These are phyloP conservation scores for Isoetes taiwanensis DNA, from an alignment of 75 land plant species.

Conservation along the genomic window DNA sequence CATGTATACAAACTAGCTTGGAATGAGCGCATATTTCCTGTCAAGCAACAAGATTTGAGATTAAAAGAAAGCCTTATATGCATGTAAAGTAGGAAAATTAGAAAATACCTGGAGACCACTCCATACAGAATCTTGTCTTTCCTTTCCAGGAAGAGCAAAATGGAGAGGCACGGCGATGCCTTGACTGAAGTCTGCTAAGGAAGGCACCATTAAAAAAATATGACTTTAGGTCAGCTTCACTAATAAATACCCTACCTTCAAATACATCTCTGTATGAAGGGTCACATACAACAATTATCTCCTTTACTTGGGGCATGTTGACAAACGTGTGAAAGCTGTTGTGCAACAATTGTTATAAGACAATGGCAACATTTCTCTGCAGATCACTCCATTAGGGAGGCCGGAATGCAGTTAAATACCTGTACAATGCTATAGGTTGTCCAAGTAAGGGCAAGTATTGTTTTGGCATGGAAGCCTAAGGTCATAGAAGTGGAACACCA, in stretches of 20 bases:
- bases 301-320: slow-evolving; percentile 59
- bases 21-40: slow-evolving; percentile 59
- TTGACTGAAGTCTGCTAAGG: slow-evolving; percentile 43
- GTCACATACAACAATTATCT: slow-evolving; percentile 96
- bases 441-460: slow-evolving; percentile 92
- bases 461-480: slow-evolving; percentile 94
- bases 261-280: slow-evolving; percentile 83
- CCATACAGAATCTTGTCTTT: slow-evolving; percentile 94
- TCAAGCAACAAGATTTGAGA: neutral
- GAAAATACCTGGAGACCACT: slow-evolving; percentile 78
- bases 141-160: slow-evolving; percentile 92
- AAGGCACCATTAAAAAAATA: slow-evolving; percentile 1
- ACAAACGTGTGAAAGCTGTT: slow-evolving; percentile 86
- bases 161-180: slow-evolving; percentile 40
- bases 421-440: slow-evolving; percentile 88
- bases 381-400: neutral
- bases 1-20: slow-evolving; percentile 89
- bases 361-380: neutral
- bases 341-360: too few species aligned
- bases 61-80: neutral
- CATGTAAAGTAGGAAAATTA: neutral
- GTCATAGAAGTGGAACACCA: neutral
- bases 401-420: slow-evolving; percentile 27
- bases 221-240: neutral
- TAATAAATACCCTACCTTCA: too few species aligned